Base-by-base conservation (phyloP, 768 basidiomycete species). In the Solioccasus polychromus region DNA sequence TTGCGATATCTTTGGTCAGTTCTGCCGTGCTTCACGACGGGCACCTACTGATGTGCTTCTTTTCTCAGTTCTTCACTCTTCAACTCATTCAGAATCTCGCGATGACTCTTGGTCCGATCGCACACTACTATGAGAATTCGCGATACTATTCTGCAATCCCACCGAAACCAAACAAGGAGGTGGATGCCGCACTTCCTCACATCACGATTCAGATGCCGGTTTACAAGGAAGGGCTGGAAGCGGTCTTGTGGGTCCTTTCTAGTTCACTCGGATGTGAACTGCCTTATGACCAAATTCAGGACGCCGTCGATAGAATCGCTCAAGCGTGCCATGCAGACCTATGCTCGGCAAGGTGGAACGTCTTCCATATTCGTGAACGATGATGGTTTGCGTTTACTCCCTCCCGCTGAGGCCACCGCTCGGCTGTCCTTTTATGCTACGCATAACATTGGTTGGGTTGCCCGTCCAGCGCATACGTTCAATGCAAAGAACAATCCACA, bases 111-210 rank as follows among this genome's bases (percentile, higher is more conserved):
- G 68, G 83, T 25, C 85, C 87, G 64, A 76, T 88, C 28, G 53
- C 89, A 5, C 91, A 92, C 52, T 89, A 80, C 62, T 81, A 88
- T 59, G 82, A 91, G 55, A 92, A 92, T 62, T 90, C 88, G 0
- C 77, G 75, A 30, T 93, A 85, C 65, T 93, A 88, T 60, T 90
- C 87, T 11, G 86, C 88, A 9, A 64, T 75, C 39, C 72, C 71
- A 35, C 85, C 88, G 0, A 73, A 70, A 20, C 63, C 80, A 0
- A 85, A 83, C 62, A 74, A 77, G 42, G 80, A 77, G 15, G 71
- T 88, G 44, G 85, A 88, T 59, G 54, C 71, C 1, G 72, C 68
- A 42, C 72, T 90, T 4, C 88, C 87, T 2, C 88, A 89, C 58
- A 74, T 90, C 14, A 85, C 86, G 1, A 72, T 92, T 38, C 82